Evolutionary conservation across 2,329 filamentous ascomycete genomes (phyloP).

Genomic region (Geosmithia flava): DNA sequence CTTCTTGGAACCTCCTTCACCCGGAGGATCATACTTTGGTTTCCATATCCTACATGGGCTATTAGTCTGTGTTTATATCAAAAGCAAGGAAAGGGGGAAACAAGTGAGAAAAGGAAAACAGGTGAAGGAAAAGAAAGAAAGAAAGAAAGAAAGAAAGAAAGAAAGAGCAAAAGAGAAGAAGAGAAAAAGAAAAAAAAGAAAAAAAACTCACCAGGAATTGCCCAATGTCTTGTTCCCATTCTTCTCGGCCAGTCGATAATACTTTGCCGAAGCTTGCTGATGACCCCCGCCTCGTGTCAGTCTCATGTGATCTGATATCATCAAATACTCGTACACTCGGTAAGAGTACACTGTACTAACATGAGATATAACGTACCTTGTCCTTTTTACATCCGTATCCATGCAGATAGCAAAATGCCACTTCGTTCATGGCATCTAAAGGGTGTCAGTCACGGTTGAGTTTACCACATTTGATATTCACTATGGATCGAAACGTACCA

Average conservation of each 20-base stretch:
- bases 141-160: too few species aligned
- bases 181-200: conserved; percentile 8
- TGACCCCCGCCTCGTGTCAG: neutral
- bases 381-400: conserved; percentile 98
- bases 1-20: conserved; percentile 8
- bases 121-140: conserved; percentile 2
- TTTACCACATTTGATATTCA: too few species aligned
- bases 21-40: conserved; percentile 66
- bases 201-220: conserved; percentile 73
- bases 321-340: too few species aligned
- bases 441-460: too few species aligned
- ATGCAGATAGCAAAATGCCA: conserved; percentile 88
- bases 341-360: too few species aligned
- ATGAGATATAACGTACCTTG: conserved; percentile 94
- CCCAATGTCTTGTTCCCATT: conserved; percentile 83
- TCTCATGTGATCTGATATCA: neutral
- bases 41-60: conserved; percentile 75
- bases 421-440: conserved; percentile 90
- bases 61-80: too few species aligned
- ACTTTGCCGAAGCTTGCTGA: conserved; percentile 71
- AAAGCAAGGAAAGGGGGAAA: too few species aligned
- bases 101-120: neutral
- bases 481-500: conserved; percentile 30
- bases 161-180: conserved; percentile 3
- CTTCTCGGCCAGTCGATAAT: conserved; percentile 83